phyloP scores from a whole-genome alignment of 1,284 basidiomycete genomes.

The Macrocybe sp. region DNA sequence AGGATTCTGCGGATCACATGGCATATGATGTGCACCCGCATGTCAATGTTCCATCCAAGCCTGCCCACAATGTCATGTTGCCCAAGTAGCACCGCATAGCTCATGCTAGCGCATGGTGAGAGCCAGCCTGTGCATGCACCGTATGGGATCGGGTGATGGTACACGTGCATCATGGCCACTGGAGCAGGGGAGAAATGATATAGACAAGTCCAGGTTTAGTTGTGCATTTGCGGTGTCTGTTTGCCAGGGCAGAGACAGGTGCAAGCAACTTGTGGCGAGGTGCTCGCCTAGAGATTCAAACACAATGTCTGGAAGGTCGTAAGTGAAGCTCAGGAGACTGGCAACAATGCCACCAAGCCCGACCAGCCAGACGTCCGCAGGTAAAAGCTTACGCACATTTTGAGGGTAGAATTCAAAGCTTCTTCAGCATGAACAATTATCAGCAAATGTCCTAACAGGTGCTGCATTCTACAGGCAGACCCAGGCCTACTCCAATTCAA shows the following conservation, averaged over 20 bases:
- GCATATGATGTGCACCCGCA: constrained; percentile 81
- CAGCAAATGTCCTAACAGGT: too few species aligned
- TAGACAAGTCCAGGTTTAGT: neutral
- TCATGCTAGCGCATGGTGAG: constrained; percentile 61
- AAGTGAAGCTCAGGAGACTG: constrained; percentile 85
- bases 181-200: constrained; percentile 13
- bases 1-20: constrained; percentile 76
- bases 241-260: constrained; percentile 63
- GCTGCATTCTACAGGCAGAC: too few species aligned
- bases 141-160: constrained; percentile 81
- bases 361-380: constrained; percentile 85
- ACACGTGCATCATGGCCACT: constrained; percentile 66
- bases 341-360: constrained; percentile 90
- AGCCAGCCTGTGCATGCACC: constrained; percentile 68
- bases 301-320: constrained; percentile 89
- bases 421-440: too few species aligned
- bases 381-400: neutral
- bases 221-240: neutral
- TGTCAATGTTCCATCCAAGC: constrained; percentile 82
- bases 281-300: constrained; percentile 41
- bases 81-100: constrained; percentile 68
- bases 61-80: constrained; percentile 85
- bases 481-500: too few species aligned
- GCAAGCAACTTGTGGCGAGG: constrained; percentile 53
- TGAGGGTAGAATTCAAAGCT: constrained; percentile 61